Conservation (phyloP, 2,329 filamentous ascomycete species). For the Penicillium sp. region DNA sequence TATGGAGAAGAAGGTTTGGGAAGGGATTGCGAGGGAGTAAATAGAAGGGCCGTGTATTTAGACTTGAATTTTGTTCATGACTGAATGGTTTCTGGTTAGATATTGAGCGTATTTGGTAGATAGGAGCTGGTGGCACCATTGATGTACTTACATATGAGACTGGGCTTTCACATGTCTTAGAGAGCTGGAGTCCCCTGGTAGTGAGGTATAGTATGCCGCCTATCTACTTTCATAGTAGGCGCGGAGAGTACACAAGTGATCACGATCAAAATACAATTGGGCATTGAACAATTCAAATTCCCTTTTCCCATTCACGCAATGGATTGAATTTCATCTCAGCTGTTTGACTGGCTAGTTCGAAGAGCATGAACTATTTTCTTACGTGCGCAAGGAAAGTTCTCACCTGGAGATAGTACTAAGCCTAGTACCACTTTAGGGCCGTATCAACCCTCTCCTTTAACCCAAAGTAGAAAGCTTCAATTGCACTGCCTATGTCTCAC, state of each 20-base stretch:
- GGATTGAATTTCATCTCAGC: not conserved
- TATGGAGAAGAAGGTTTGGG: constrained; percentile 71
- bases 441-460: not conserved
- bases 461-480: not conserved
- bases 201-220: too few relatives aligned
- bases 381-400: not conserved
- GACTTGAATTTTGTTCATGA: not conserved
- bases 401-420: not conserved
- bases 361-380: not conserved
- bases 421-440: not conserved
- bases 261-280: not conserved
- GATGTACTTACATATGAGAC: not conserved
- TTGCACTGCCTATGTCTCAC: not conserved
- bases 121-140: not conserved
- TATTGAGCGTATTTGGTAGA: not conserved
- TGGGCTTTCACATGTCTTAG: too few relatives aligned
- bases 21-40: constrained; percentile 31
- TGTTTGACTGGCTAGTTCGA: not conserved
- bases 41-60: not conserved
- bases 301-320: not conserved
- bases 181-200: too few relatives aligned
- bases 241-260: too few relatives aligned
- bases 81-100: not conserved
- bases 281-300: not conserved
- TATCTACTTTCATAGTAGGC: too few relatives aligned